Conservation (phyloP, 768 basidiomycete species). For the Grammothele lineata region DNA sequence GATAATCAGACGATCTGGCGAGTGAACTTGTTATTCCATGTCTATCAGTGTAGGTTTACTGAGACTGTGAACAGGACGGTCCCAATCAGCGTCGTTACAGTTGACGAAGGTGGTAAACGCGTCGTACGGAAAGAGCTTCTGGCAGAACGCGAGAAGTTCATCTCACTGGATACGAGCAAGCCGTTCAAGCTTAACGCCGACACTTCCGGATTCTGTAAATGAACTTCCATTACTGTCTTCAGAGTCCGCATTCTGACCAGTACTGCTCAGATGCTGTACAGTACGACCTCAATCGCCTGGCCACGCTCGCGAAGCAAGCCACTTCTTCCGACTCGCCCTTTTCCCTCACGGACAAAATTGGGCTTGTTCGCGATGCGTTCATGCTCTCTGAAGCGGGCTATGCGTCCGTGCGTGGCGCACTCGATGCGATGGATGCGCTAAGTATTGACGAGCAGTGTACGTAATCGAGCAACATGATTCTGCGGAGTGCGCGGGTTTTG, state of each 20-base stretch:
- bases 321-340: slow-evolving; percentile 62
- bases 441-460: slow-evolving; percentile 73
- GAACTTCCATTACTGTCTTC: not conserved
- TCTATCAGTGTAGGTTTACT: not conserved
- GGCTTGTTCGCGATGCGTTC: slow-evolving; percentile 79
- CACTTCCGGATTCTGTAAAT: slow-evolving; percentile 86
- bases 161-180: slow-evolving; percentile 72
- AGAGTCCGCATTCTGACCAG: not conserved
- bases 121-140: slow-evolving; percentile 65
- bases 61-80: slow-evolving; percentile 76
- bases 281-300: slow-evolving; percentile 77
- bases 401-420: slow-evolving; percentile 66
- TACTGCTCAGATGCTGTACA: slow-evolving; percentile 66
- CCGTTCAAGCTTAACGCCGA: slow-evolving; percentile 90
- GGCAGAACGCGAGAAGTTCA: slow-evolving; percentile 58
- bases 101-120: slow-evolving; percentile 53
- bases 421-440: slow-evolving; percentile 68
- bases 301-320: slow-evolving; percentile 76
- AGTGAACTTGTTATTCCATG: too few species aligned
- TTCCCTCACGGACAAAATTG: slow-evolving; percentile 82
- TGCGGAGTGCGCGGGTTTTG: not conserved
- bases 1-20: not conserved
- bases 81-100: slow-evolving; percentile 70
- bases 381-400: slow-evolving; percentile 81
- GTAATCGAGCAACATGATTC: slow-evolving; percentile 58